A percentile compares a stretch with the other conserved stretches of the same genome.
Evolutionary conservation across 2,329 filamentous ascomycete species (phyloP).

Genomic region (Cladosporium sp.): DNA sequence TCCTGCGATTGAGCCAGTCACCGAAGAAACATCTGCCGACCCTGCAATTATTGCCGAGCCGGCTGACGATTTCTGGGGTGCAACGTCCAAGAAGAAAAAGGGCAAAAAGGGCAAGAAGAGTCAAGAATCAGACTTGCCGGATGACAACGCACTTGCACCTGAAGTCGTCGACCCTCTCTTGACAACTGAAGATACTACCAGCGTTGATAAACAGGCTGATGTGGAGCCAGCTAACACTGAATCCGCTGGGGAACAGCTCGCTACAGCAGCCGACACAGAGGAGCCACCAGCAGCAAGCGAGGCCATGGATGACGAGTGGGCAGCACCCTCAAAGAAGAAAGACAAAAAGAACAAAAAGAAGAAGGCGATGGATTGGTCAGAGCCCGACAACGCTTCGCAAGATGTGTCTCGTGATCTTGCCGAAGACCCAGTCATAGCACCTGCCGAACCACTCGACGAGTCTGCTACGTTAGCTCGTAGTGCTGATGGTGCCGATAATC

Average conservation of each 20-base stretch:
- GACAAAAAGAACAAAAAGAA: slow-evolving; percentile 17
- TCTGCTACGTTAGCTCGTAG: background rate
- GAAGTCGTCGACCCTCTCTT: background rate
- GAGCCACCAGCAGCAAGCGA: background rate
- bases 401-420: background rate
- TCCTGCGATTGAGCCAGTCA: background rate
- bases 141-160: background rate
- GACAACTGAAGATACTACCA: background rate
- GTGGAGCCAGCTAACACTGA: slow-evolving; percentile 2
- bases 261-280: slow-evolving; percentile 1
- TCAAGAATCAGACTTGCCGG: background rate
- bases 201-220: too few relatives aligned
- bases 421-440: background rate
- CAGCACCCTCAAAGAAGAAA: background rate
- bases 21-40: background rate
- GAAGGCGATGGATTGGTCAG: slow-evolving; percentile 14
- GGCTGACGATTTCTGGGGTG: slow-evolving; percentile 14
- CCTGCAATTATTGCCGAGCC: background rate
- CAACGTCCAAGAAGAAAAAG: slow-evolving; percentile 16
- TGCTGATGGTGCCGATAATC: background rate
- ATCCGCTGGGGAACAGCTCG: slow-evolving; percentile 16
- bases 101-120: slow-evolving; percentile 18
- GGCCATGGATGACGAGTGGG: background rate
- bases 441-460: background rate
- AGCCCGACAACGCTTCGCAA: background rate